A percentile compares a stretch with the other conserved stretches of the same genome.
Evolutionary conservation across 2,329 filamentous ascomycete species (phyloP).

Genomic region (Aureobasidium uvarum): DNA sequence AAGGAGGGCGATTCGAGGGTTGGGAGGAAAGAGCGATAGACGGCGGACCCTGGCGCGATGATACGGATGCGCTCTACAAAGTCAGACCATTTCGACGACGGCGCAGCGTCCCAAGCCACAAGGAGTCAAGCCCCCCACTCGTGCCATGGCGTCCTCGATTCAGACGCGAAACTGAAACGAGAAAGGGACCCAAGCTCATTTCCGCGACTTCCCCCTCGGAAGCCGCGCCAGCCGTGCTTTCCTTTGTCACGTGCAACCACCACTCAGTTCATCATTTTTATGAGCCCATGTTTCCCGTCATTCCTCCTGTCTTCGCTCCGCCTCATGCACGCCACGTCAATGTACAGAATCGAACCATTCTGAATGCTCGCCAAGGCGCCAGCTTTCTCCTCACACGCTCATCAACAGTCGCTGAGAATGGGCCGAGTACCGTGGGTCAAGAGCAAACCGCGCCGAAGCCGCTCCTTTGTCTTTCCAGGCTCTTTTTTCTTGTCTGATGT

Average conservation of each 20-base stretch:
- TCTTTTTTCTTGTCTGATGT: not conserved
- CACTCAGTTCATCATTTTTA: not conserved
- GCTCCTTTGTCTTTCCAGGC: not conserved
- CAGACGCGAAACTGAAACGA: slow-evolving; percentile 19
- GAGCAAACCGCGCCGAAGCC: slow-evolving; percentile 1
- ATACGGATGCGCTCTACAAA: not conserved
- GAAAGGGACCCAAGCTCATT: slow-evolving; percentile 5
- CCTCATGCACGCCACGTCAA: slow-evolving; percentile 5
- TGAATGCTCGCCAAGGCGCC: not conserved
- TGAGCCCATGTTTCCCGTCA: not conserved
- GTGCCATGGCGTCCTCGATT: not conserved
- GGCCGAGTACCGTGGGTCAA: not conserved
- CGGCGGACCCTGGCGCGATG: not conserved
- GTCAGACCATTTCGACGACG: slow-evolving; percentile 13
- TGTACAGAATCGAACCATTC: slow-evolving; percentile 5
- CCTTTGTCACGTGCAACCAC: not conserved
- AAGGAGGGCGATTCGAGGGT: not conserved
- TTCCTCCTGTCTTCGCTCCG: not conserved
- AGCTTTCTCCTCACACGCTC: not conserved
- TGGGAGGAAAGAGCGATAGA: slow-evolving; percentile 1
- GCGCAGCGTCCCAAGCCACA: slow-evolving; percentile 5
- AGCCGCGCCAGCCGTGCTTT: not conserved
- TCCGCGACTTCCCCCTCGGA: not conserved
- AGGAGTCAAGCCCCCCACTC: slow-evolving; percentile 14
- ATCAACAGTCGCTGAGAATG: not conserved